phyloP scores from a whole-genome alignment of 2,329 filamentous ascomycete species.

The Teratosphaeria destructans region DNA sequence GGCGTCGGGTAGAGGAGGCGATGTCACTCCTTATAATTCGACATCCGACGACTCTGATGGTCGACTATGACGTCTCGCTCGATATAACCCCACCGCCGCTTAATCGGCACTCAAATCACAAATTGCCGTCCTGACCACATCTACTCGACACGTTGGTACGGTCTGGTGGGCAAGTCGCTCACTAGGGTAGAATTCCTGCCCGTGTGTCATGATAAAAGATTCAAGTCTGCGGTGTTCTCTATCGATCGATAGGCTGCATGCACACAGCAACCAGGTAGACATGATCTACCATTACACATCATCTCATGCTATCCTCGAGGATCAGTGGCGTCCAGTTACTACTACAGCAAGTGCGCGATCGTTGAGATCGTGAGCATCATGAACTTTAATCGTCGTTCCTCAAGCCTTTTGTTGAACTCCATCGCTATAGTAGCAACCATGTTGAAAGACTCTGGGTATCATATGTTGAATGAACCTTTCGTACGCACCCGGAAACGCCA shows the following conservation, averaged over 20 bases:
- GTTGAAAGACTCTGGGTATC: conserved; percentile 5
- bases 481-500: conserved; percentile 12
- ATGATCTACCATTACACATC: neutral
- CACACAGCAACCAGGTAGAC: neutral
- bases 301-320: neutral
- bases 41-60: too few relatives aligned
- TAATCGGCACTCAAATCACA: neutral
- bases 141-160: too few relatives aligned
- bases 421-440: conserved; percentile 7
- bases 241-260: too few relatives aligned
- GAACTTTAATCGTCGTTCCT: neutral
- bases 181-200: too few relatives aligned
- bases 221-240: too few relatives aligned
- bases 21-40: neutral
- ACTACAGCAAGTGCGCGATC: conserved; percentile 1
- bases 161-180: too few relatives aligned
- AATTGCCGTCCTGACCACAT: neutral
- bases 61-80: neutral
- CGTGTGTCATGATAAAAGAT: too few relatives aligned
- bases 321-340: neutral
- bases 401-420: conserved; percentile 3
- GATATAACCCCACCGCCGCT: neutral
- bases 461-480: conserved; percentile 6
- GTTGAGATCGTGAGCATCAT: conserved; percentile 4
- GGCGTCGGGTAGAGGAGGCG: neutral